A percentile compares a stretch with the other conserved stretches of the same genome.
phyloP scores from a whole-genome alignment of 768 basidiomycete species.

The Boletus patriciae region DNA sequence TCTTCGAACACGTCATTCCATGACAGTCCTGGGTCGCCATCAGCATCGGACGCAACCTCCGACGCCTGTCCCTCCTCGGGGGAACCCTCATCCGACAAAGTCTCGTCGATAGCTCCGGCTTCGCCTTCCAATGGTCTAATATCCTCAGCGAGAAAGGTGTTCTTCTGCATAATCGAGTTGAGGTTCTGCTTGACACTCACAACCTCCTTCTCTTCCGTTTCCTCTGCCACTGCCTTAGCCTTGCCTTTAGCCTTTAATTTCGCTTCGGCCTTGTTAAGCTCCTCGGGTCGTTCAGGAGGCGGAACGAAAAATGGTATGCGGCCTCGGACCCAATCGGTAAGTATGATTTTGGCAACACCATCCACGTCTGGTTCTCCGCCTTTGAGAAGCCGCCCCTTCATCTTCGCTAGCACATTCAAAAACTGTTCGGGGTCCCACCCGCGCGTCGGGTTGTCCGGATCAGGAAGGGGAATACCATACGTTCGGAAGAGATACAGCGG shows the following conservation, averaged over 20 bases:
- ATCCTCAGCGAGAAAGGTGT: conserved; percentile 83
- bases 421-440: conserved; percentile 76
- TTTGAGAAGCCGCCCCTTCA: conserved; percentile 88
- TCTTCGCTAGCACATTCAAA: conserved; percentile 80
- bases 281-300: conserved; percentile 81
- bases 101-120: conserved; percentile 35
- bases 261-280: conserved; percentile 61
- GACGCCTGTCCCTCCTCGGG: conserved; percentile 44
- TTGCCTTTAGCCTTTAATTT: conserved; percentile 54
- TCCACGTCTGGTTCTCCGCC: conserved; percentile 94
- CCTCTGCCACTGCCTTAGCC: conserved; percentile 35
- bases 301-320: conserved; percentile 95
- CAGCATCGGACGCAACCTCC: conserved; percentile 32
- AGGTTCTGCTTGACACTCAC: conserved; percentile 83
- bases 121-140: conserved; percentile 62
- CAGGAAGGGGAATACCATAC: conserved; percentile 69
- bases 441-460: conserved; percentile 50
- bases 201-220: conserved; percentile 38
- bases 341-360: conserved; percentile 88
- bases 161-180: conserved; percentile 85
- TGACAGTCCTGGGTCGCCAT: conserved; percentile 53
- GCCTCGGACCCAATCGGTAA: conserved; percentile 97
- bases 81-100: conserved; percentile 32
- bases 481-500: conserved; percentile 88
- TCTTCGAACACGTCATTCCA: conserved; percentile 90